Percentiles rank a stretch among this genome's conserved stretches.
phyloP scores from a whole-genome alignment of 345 rosid genomes.

The Noccaea bulbosa region DNA sequence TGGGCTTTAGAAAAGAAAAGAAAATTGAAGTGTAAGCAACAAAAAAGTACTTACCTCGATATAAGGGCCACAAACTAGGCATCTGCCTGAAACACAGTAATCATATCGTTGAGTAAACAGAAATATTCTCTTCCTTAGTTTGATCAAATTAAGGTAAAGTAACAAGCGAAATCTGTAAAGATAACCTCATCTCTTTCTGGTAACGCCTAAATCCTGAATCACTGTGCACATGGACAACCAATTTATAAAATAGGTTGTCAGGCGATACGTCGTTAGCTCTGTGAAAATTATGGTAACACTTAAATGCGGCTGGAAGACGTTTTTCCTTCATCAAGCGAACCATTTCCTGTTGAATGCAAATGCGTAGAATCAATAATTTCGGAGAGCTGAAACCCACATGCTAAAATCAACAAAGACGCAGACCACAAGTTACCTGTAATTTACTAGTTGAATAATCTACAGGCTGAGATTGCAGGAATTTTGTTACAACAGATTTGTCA shows the following conservation, averaged over 20 bases:
- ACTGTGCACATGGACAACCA: constrained; percentile 91
- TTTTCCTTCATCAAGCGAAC: constrained; percentile 79
- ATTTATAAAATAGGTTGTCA: constrained; percentile 77
- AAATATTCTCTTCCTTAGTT: constrained; percentile 32
- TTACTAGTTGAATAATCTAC: constrained; percentile 79
- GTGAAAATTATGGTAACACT: constrained; percentile 88
- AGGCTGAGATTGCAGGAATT: constrained; percentile 83
- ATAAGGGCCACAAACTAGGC: constrained; percentile 90
- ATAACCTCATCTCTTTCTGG: constrained; percentile 92
- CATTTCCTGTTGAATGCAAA: constrained; percentile 70
- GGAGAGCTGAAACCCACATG: constrained; percentile 4
- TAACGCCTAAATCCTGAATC: constrained; percentile 89
- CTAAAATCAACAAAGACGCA: constrained; percentile 17
- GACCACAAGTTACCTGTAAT: constrained; percentile 65
- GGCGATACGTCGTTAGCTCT: constrained; percentile 60
- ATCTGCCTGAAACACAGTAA: constrained; percentile 59
- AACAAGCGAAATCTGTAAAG: constrained; percentile 22
- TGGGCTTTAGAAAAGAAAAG: neutral
- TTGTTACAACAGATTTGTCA: constrained; percentile 77
- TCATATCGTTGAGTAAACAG: constrained; percentile 19
- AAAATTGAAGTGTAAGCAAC: constrained; percentile 12
- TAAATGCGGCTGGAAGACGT: constrained; percentile 80
- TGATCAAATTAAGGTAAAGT: constrained; percentile 25
- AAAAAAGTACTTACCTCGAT: constrained; percentile 73
- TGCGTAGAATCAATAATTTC: constrained; percentile 15